Conservation (phyloP, 2,329 filamentous ascomycete genomes). For the Penicillium oxalicum region DNA sequence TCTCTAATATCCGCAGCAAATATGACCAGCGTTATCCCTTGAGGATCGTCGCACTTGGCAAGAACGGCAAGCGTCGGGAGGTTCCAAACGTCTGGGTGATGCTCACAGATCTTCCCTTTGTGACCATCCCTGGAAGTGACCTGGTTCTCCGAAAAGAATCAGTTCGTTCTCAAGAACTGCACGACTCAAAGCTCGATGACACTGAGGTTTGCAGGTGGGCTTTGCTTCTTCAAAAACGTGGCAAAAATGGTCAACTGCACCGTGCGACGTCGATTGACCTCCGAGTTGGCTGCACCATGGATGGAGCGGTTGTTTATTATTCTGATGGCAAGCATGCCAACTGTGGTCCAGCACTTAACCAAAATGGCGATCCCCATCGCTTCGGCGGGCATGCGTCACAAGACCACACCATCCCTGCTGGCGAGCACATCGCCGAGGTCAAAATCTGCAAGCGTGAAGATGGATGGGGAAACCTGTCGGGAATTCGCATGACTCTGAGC, state of each 20-base stretch:
- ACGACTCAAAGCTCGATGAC: constrained; percentile 9
- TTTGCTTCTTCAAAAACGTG: constrained; percentile 9
- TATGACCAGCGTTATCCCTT: constrained; percentile 29
- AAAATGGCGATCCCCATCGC: constrained; percentile 23
- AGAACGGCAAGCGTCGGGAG: constrained; percentile 38
- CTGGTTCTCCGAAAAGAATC: constrained; percentile 38
- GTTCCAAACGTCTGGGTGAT: constrained; percentile 32
- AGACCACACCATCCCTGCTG: constrained; percentile 17
- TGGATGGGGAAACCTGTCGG: constrained; percentile 8
- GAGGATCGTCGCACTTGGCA: constrained; percentile 30
- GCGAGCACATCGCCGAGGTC: constrained; percentile 27
- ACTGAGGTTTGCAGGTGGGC: constrained; percentile 15
- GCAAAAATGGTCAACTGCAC: constrained; percentile 4
- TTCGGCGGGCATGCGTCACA: constrained; percentile 17
- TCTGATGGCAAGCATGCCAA: constrained; percentile 40
- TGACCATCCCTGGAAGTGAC: constrained; percentile 37
- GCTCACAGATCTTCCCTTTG: constrained; percentile 25
- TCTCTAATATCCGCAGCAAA: constrained; percentile 22
- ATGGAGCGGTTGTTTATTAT: constrained; percentile 45
- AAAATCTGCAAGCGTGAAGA: constrained; percentile 17
- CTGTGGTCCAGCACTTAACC: constrained; percentile 34
- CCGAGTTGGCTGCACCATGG: constrained; percentile 40
- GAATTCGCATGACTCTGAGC: constrained; percentile 14
- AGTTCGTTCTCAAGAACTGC: constrained; percentile 7
- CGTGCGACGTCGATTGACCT: constrained; percentile 42